These are phyloP conservation scores for Trichosanthes truncata DNA, from an alignment of 306 rosid genomes.

Conservation along the genomic window DNA sequence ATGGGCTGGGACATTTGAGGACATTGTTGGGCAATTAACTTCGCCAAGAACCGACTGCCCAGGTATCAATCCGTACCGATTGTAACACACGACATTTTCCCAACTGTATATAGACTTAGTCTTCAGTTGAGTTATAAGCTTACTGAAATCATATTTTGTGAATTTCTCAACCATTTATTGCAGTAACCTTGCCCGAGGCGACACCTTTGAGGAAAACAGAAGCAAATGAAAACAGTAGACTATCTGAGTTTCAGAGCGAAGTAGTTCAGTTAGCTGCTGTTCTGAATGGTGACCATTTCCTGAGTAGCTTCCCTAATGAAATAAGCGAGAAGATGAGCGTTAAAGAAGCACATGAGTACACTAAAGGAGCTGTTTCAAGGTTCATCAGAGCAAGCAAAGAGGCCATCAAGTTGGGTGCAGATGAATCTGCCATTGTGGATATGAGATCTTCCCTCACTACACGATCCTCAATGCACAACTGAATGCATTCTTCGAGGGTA, in stretches of 20 bases:
- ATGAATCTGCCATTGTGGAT: slow-evolving; percentile 85
- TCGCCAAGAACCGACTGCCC: slow-evolving; percentile 95
- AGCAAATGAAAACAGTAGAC: slow-evolving; percentile 49
- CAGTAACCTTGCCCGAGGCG: slow-evolving; percentile 85
- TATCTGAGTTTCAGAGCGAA: slow-evolving; percentile 89
- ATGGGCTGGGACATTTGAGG: slow-evolving; percentile 97
- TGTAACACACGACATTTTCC: not conserved
- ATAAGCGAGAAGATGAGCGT: slow-evolving; percentile 84
- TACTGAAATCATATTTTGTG: not conserved
- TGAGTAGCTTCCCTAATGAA: slow-evolving; percentile 84
- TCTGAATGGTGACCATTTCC: slow-evolving; percentile 84
- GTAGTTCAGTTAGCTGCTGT: slow-evolving; percentile 89
- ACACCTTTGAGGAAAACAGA: slow-evolving; percentile 56
- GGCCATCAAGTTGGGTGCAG: slow-evolving; percentile 85
- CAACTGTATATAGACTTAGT: not conserved
- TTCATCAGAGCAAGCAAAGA: slow-evolving; percentile 93
- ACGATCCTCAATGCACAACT: slow-evolving; percentile 58
- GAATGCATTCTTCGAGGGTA: not conserved
- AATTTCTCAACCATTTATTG: not conserved
- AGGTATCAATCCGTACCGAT: slow-evolving; percentile 25
- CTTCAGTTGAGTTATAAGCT: not conserved
- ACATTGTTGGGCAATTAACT: slow-evolving; percentile 50
- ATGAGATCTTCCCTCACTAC: slow-evolving; percentile 99
- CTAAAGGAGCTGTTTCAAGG: slow-evolving; percentile 72
- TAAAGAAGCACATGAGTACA: slow-evolving; percentile 69